phyloP scores from a whole-genome alignment of 257 asterid species.

The Verbascum thapsus region DNA sequence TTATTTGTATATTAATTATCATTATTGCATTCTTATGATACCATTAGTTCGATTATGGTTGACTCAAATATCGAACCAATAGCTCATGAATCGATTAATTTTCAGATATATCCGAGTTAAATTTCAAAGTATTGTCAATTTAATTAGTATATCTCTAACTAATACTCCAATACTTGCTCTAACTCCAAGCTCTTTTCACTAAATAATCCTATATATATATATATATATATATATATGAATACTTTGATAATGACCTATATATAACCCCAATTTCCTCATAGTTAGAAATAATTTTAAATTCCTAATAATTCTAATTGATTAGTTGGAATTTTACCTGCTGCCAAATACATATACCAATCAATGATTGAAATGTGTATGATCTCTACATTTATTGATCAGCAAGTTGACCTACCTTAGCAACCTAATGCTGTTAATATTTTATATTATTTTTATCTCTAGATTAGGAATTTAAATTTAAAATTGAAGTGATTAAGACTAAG shows the following conservation, averaged over 20 bases:
- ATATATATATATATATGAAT: too few relatives aligned
- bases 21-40: too few relatives aligned
- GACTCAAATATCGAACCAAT: too few relatives aligned
- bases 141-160: background rate
- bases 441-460: background rate
- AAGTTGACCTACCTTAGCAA: constrained; percentile 39
- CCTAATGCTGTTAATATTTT: constrained; percentile 3
- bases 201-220: background rate
- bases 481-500: background rate
- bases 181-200: background rate
- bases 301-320: constrained; percentile 14
- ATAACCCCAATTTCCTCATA: background rate
- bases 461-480: constrained; percentile 12
- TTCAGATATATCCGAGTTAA: too few relatives aligned
- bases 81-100: too few relatives aligned
- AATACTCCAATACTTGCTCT: constrained; percentile 1
- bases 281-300: constrained; percentile 18
- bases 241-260: too few relatives aligned
- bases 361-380: constrained; percentile 13
- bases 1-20: too few relatives aligned
- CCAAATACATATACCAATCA: constrained; percentile 27
- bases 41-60: too few relatives aligned
- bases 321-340: constrained; percentile 33
- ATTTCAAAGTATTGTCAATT: too few relatives aligned
- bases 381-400: constrained; percentile 1